Conservation (phyloP, 2,329 filamentous ascomycete species). For the Tolypocladium cylindrosporum region DNA sequence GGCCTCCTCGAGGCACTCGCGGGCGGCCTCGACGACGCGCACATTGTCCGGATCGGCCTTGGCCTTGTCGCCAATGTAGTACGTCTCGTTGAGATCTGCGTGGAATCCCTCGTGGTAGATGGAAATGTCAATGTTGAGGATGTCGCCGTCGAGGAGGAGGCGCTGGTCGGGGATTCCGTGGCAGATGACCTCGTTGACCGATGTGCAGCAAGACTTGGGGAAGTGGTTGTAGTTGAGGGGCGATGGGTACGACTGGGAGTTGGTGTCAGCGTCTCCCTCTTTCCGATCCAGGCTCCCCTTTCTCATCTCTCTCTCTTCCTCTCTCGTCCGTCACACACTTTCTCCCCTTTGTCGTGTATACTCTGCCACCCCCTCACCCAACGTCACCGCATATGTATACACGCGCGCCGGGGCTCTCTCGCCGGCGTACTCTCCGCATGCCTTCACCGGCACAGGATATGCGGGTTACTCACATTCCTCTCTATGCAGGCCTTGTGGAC, state of each 20-base stretch:
- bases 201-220: constrained; percentile 96
- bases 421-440: background rate
- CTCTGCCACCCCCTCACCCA: background rate
- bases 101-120: constrained; percentile 93
- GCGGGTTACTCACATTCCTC: constrained; percentile 58
- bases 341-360: background rate
- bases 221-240: constrained; percentile 93
- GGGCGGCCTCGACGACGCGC: constrained; percentile 79
- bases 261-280: constrained; percentile 4
- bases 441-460: background rate
- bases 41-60: constrained; percentile 76
- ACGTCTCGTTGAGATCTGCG: constrained; percentile 95
- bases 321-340: background rate
- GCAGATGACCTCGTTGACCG: constrained; percentile 94
- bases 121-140: constrained; percentile 93
- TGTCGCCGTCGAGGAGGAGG: constrained; percentile 80
- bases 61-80: constrained; percentile 89
- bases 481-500: constrained; percentile 93
- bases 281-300: background rate
- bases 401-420: background rate
- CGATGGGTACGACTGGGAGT: constrained; percentile 77
- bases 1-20: constrained; percentile 82
- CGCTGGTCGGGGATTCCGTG: constrained; percentile 95
- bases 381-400: background rate
- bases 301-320: background rate